Base-by-base conservation (phyloP, 495 filamentous ascomycete genomes). In the Mytilinidion resinicola region DNA sequence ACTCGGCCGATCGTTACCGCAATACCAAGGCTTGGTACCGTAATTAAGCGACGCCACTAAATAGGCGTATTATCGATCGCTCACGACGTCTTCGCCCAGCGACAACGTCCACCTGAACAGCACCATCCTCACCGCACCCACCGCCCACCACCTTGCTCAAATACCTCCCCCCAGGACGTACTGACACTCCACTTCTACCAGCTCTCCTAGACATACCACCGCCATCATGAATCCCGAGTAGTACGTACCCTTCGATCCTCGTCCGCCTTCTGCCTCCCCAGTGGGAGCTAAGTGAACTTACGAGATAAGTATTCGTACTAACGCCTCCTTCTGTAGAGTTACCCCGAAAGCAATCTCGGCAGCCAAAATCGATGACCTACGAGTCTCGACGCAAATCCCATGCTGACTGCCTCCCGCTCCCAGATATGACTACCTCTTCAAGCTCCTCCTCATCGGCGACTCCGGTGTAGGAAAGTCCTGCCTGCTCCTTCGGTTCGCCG, bases 361-460 rank as follows among this genome's bases (percentile, higher is more conserved):
- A 10, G 34, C 9, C 38, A 12, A n/a, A 53, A 30, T 9, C 39
- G n/a, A 12, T 34, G 5, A 17, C 8, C 19, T n/a, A 11, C 4
- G 10, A 11, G 9, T 15, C 10, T 17, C 30, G 34, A 6, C 34
- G 15, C 15, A 34, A 33, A 20, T 42, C 15, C 12, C 43, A 33
- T 21, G 44, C 48, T 60, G 42, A 56, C 52, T 3, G 9, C 20
- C 51, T 44, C 33, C 9, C 15, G 25, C 43, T 17, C 56, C 41
- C 12, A 96, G 93, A 95, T 98, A 97, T 85, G 93, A 98, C 73
- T 98, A 97, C 73, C 90, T 98, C 67, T 98, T 98, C 83, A 98
- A 98, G 84, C 91, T 98, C 57, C 91, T 98, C 72, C 89, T 98
- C 77, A 98, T 98, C 82, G 93, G 93, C 76, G 93, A 98, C 74